Base-by-base conservation (phyloP, 257 asterid species). In the Solanum chilense region DNA sequence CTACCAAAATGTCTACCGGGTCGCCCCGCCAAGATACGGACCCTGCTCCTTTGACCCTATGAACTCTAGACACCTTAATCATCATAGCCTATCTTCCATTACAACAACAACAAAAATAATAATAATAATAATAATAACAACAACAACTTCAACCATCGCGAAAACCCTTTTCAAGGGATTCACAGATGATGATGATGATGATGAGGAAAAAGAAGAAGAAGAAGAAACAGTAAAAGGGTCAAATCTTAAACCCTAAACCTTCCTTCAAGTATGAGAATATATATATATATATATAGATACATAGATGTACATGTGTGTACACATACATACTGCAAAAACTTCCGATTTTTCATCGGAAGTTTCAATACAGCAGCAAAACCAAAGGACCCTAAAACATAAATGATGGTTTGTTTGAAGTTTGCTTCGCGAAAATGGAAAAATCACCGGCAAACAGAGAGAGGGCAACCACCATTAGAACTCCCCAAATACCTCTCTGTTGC, bases 21-120 rank as follows among this genome's bases (percentile, higher is more conserved):
- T 84, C 33, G 87, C 89, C 87, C 81, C 76, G 85, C 89, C 89
- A 84, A 88, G 89, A 83, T 88, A 73, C 84, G 60, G 75, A 45
- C 25, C 37, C 37, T 25, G 66, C 68, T 21, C 78, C 74, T 9
- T 86, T 21, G 3, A 3, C 85, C 78, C 27, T 16, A 81, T 37
- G 86, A 80, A 80, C 68, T 80, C 85, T 69, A 52, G 31, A n/a
- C 76, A 33, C 23, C 35, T 64, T 69, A 71, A 85, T 85, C 87
- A 69, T 69, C 87, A 84, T 23, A 64, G 62, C 81, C 58, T 62
- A 62, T 14, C 86, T 62, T n/a, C 27, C 58, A 3, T 68, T n/a
- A 12, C 41, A 74, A 39, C n/a, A 74, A 74, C 25, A 76, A 76
- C 3, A n/a, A 23, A 18, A 37, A 75, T 12, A 74, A 39, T 74